Base-by-base conservation (phyloP, 495 filamentous ascomycete species). In the Penicillium cosmopolitanum region DNA sequence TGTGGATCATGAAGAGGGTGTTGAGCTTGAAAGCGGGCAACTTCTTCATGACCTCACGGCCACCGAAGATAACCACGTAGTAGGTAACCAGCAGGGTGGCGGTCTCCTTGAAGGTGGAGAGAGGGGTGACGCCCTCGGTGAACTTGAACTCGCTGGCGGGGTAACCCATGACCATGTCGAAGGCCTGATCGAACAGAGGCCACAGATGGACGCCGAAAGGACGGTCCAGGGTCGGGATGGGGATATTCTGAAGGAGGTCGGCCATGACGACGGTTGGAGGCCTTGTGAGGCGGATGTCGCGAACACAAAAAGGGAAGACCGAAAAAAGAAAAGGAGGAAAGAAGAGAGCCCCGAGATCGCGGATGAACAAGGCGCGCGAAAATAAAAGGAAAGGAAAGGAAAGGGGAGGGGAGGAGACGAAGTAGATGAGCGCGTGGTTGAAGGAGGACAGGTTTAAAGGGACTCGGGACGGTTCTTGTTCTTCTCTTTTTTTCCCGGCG, bases 161-260 rank as follows among this genome's bases (percentile, higher is more conserved):
- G 70, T 85, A 87, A 55, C 93, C 94, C 54, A 81, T 82, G 48
- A 91, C 83, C 36, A 74, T 69, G 72, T 88, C 85, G 76, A 88
- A 97, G 66, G 82, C 86, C 77, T 90, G 86, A 78, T 87, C 88
- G 84, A 98, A 98, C 77, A 95, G 84, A 58, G 95, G 94, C 95
- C 95, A 98, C 76, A 98, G 76, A 44, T 89, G 79, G 59, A 97
- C 80, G 69, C 93, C 95, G 71, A 98, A 97, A 12, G 95, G 95
- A 65, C 90, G 85, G 72, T 97, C 93, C 64, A 97, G 80, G 36
- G 90, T 91, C 28, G 94, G 94, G 55, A 87, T 51, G 51, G 87
- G 88, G 52, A 94, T 63, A 58, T 85, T 70, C 64, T 89, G 83
- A 60, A 89, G 77, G 55, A 88, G 71, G 58, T 89, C 81, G 65